phyloP scores from a whole-genome alignment of 345 rosid species.

The Eucalyptus shirleyi region DNA sequence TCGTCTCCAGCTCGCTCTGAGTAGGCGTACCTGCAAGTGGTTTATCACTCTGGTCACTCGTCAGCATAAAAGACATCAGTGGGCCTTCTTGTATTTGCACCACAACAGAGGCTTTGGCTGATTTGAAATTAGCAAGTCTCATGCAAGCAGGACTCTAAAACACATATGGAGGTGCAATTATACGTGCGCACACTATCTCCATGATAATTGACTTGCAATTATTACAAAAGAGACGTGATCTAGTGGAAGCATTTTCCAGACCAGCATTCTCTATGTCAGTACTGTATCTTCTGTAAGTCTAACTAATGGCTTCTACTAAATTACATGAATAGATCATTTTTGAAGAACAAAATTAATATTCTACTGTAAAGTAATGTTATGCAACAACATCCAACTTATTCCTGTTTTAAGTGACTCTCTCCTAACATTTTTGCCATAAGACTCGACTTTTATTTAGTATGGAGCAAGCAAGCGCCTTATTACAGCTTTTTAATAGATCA shows the following conservation, averaged over 20 bases:
- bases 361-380: neutral
- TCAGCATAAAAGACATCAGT: neutral
- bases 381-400: neutral
- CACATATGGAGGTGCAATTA: neutral
- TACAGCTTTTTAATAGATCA: neutral
- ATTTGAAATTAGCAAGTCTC: neutral
- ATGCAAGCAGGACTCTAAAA: neutral
- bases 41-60: neutral
- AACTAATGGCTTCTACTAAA: neutral
- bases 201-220: neutral
- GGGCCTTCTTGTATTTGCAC: neutral
- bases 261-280: neutral
- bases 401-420: neutral
- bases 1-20: constrained; percentile 57
- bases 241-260: neutral
- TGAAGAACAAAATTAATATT: neutral
- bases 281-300: neutral
- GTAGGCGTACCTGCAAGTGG: constrained; percentile 60
- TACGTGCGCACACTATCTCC: neutral
- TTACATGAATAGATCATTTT: neutral
- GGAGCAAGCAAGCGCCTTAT: neutral
- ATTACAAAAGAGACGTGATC: neutral
- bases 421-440: neutral
- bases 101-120: neutral
- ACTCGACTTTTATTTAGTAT: neutral